Conservation (phyloP, 2,329 filamentous ascomycete genomes). For the Phyllosticta capitalensis region DNA sequence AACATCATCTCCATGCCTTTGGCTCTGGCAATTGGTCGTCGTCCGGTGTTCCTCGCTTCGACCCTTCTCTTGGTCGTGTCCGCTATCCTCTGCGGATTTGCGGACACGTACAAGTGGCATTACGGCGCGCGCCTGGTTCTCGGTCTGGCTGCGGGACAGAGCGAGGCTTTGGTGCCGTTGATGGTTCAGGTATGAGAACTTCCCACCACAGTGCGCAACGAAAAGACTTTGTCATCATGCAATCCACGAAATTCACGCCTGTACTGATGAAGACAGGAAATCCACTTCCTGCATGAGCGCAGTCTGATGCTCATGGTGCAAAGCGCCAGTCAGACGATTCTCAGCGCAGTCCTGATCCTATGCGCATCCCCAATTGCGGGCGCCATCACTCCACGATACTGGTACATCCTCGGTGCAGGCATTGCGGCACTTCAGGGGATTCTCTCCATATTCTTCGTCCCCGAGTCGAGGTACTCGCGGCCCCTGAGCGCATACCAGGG, state of each 20-base stretch:
- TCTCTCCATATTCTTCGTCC: constrained; percentile 31
- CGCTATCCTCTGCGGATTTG: constrained; percentile 11
- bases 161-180: constrained; percentile 35
- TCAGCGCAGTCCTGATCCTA: constrained; percentile 30
- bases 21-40: constrained; percentile 17
- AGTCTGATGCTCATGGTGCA: constrained; percentile 34
- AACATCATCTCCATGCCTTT: constrained; percentile 17
- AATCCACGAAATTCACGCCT: too few species aligned
- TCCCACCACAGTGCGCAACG: background rate
- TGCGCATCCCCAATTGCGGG: constrained; percentile 35
- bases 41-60: constrained; percentile 15
- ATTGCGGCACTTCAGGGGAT: constrained; percentile 27
- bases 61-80: constrained; percentile 14
- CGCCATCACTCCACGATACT: constrained; percentile 32
- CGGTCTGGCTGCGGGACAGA: constrained; percentile 33
- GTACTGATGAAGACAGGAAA: constrained; percentile 22
- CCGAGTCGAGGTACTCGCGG: constrained; percentile 36
- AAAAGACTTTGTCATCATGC: background rate
- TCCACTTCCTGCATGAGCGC: constrained; percentile 38
- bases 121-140: constrained; percentile 30
- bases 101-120: constrained; percentile 23
- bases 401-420: constrained; percentile 35
- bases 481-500: constrained; percentile 24
- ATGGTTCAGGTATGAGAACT: constrained; percentile 21
- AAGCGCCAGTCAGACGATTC: constrained; percentile 31